Percentiles rank a stretch among this genome's conserved stretches.
These are phyloP conservation scores for Exidia glandulosa DNA, from an alignment of 768 basidiomycete species.

Conservation along the genomic window DNA sequence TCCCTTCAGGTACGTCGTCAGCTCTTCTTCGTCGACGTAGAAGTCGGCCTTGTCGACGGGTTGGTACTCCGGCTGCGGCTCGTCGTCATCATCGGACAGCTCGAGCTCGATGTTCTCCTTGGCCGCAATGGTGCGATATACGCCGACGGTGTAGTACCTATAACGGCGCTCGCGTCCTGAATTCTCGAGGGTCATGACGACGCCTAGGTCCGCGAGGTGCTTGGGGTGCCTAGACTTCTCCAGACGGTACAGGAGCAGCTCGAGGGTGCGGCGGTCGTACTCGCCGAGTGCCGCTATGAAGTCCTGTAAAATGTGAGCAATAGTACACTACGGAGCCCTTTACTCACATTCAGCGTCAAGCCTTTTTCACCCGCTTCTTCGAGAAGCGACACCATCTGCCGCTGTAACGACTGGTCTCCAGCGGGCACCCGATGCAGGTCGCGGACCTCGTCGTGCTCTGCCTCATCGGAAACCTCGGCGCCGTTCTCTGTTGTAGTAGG, in stretches of 20 bases:
- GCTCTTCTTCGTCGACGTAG: slow-evolving; percentile 33
- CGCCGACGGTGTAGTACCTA: slow-evolving; percentile 66
- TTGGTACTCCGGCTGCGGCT: slow-evolving; percentile 25
- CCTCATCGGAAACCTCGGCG: background rate
- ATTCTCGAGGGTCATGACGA: slow-evolving; percentile 68
- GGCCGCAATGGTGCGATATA: slow-evolving; percentile 35
- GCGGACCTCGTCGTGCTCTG: background rate
- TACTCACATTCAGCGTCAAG: slow-evolving; percentile 57
- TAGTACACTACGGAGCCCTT: slow-evolving; percentile 18
- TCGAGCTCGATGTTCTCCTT: background rate
- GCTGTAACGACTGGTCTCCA: slow-evolving; percentile 57
- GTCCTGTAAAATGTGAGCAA: slow-evolving; percentile 32
- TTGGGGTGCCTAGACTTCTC: slow-evolving; percentile 52
- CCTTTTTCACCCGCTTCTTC: slow-evolving; percentile 57
- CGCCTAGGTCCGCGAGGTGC: slow-evolving; percentile 61
- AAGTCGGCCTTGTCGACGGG: slow-evolving; percentile 37
- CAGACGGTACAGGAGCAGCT: slow-evolving; percentile 64
- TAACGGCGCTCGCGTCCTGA: slow-evolving; percentile 78
- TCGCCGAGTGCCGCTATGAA: slow-evolving; percentile 48
- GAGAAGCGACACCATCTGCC: slow-evolving; percentile 66
- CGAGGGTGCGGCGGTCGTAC: slow-evolving; percentile 74
- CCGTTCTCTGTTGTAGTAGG: background rate
- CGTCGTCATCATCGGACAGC: background rate
- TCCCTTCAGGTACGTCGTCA: slow-evolving; percentile 27
- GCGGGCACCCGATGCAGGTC: background rate